Conservation (phyloP, 805 yeast genomes). For the Starmerella sirachaensis region DNA sequence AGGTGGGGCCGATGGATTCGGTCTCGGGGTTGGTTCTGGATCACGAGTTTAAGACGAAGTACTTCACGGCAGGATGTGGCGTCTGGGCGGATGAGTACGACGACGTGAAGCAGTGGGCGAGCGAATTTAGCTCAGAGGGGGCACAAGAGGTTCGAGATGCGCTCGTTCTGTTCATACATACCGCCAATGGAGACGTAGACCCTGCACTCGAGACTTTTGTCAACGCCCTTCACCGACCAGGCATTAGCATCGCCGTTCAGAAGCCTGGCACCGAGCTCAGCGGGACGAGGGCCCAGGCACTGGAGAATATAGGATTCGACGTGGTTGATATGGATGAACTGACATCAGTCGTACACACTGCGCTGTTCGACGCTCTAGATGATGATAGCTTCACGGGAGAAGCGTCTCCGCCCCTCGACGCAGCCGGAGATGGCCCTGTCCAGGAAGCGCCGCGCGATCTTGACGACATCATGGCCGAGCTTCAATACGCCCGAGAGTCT, state of each 20-base stretch:
- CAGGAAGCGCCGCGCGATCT: constrained; percentile 17
- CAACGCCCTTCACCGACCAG: constrained; percentile 22
- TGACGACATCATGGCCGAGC: constrained; percentile 24
- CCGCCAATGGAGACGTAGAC: constrained; percentile 10
- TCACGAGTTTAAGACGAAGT: constrained; percentile 25
- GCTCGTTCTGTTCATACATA: constrained; percentile 28
- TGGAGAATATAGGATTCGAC: constrained; percentile 19
- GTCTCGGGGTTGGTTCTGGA: constrained; percentile 24
- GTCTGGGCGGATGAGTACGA: constrained; percentile 30
- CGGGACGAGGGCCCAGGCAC: background rate
- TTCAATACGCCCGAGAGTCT: constrained; percentile 22
- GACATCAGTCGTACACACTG: constrained; percentile 14
- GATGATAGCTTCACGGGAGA: constrained; percentile 2
- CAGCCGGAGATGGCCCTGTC: constrained; percentile 5
- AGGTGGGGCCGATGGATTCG: background rate
- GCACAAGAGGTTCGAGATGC: constrained; percentile 31
- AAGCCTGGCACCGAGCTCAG: constrained; percentile 8
- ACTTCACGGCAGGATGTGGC: constrained; percentile 28
- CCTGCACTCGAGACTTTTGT: constrained; percentile 17
- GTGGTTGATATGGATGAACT: constrained; percentile 25
- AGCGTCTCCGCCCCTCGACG: too few relatives aligned
- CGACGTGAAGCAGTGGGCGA: constrained; percentile 25
- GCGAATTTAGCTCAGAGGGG: constrained; percentile 25
- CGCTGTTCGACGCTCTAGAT: constrained; percentile 11
- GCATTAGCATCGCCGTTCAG: constrained; percentile 22